A percentile compares a stretch with the other conserved stretches of the same genome.
Evolutionary conservation across 306 rosid species (phyloP).

Genomic region (Luffa aegyptiaca): DNA sequence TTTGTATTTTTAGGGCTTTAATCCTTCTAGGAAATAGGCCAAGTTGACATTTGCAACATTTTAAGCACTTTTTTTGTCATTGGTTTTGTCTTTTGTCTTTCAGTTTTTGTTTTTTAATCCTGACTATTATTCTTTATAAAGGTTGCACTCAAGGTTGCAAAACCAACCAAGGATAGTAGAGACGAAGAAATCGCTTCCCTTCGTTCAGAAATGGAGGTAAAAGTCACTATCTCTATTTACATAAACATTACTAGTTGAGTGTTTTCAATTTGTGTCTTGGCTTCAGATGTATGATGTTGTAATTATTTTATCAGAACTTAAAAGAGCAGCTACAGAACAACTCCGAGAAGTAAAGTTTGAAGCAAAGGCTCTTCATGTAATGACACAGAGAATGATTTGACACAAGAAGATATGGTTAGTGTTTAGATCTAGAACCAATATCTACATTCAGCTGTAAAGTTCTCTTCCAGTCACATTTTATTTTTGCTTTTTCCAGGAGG

Average conservation of each 20-base stretch:
- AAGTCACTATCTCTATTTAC: background rate
- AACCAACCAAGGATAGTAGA: slow-evolving; percentile 66
- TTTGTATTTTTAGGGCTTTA: slow-evolving; percentile 11
- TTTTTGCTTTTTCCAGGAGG: slow-evolving; percentile 52
- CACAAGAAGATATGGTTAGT: slow-evolving; percentile 98
- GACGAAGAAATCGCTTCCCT: slow-evolving; percentile 66
- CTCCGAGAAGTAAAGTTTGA: slow-evolving; percentile 87
- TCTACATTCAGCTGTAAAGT: background rate
- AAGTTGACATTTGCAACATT: background rate
- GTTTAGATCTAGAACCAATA: slow-evolving; percentile 11
- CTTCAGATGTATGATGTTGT: slow-evolving; percentile 10
- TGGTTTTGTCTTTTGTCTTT: background rate
- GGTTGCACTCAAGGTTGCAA: slow-evolving; percentile 95
- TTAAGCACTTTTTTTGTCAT: background rate
- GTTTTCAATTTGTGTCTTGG: slow-evolving; percentile 1
- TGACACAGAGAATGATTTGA: slow-evolving; percentile 97
- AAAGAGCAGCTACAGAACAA: slow-evolving; percentile 69
- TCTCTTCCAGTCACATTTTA: slow-evolving; percentile 1
- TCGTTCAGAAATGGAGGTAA: slow-evolving; percentile 78
- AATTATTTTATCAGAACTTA: slow-evolving; percentile 40
- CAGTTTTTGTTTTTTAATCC: slow-evolving; percentile 13
- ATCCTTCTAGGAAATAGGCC: background rate
- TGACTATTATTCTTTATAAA: slow-evolving; percentile 27
- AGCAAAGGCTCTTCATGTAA: slow-evolving; percentile 73
- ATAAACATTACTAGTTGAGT: slow-evolving; percentile 7